Conservation (phyloP, 2,329 filamentous ascomycete species). For the Botryotinia convoluta region DNA sequence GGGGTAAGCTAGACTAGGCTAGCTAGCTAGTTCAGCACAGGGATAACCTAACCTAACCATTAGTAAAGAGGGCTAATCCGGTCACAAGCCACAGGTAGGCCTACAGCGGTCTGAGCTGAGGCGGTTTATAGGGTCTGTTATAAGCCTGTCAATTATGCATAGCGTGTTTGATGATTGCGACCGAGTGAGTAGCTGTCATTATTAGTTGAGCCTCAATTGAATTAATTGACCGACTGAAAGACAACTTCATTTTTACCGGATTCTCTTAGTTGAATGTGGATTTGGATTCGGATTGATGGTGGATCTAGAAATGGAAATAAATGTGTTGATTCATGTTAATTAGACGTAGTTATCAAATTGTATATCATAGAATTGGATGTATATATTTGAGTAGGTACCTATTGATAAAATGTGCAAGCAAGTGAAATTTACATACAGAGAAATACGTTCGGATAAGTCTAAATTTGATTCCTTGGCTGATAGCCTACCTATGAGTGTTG, state of each 20-base stretch:
- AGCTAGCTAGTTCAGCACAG: neutral
- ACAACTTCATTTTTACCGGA: neutral
- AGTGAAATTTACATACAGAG: neutral
- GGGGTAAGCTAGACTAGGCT: neutral
- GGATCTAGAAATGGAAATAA: neutral
- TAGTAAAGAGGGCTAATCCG: neutral
- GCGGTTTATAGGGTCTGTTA: neutral
- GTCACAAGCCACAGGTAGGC: neutral
- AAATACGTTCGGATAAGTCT: neutral
- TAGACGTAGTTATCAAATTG: neutral
- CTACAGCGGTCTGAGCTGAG: neutral
- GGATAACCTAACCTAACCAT: neutral
- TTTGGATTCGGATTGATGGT: neutral
- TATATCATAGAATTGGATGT: neutral
- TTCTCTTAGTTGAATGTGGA: neutral
- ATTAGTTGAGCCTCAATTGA: neutral
- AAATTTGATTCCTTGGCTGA: neutral
- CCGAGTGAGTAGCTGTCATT: neutral
- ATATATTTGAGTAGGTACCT: neutral
- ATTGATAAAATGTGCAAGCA: neutral
- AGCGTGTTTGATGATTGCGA: neutral
- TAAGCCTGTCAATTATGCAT: neutral
- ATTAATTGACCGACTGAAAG: neutral
- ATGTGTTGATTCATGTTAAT: neutral
- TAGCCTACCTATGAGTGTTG: neutral